Evolutionary conservation across 2,329 filamentous ascomycete genomes (phyloP).

Genomic region (Neoarthrinium moseri): DNA sequence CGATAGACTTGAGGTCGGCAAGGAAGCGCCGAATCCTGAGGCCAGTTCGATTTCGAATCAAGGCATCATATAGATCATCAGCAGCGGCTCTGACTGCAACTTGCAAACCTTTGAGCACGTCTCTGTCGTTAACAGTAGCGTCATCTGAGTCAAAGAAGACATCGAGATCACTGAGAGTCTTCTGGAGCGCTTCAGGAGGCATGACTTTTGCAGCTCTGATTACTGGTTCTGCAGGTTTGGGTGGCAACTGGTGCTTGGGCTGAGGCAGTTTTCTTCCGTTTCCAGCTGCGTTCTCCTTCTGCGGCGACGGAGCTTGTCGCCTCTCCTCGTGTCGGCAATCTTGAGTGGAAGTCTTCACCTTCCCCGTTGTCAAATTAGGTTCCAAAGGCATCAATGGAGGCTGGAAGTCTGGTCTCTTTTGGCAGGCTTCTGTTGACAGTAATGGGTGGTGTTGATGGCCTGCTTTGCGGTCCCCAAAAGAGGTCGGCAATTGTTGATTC

Average conservation of each 20-base stretch:
- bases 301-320: too few species aligned
- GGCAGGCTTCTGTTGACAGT: neutral
- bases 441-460: neutral
- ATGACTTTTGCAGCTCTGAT: neutral
- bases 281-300: too few species aligned
- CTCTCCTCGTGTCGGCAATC: too few species aligned
- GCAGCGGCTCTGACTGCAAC: conserved; percentile 56
- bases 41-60: conserved; percentile 51
- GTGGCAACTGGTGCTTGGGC: conserved; percentile 6
- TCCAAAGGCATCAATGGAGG: neutral
- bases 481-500: neutral
- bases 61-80: conserved; percentile 51
- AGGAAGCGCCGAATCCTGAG: conserved; percentile 53
- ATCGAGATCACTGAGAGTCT: conserved; percentile 19
- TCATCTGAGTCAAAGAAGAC: conserved; percentile 34
- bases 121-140: conserved; percentile 42
- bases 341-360: conserved; percentile 1
- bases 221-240: neutral
- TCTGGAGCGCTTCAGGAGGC: neutral
- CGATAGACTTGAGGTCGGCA: conserved; percentile 51
- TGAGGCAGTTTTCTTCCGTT: too few species aligned
- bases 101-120: conserved; percentile 54
- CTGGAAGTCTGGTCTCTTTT: too few species aligned
- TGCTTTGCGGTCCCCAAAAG: too few species aligned
- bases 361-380: neutral